Evolutionary conservation across 768 basidiomycete species (phyloP).

Genomic region (Rhodosporidiobolus odoratus): DNA sequence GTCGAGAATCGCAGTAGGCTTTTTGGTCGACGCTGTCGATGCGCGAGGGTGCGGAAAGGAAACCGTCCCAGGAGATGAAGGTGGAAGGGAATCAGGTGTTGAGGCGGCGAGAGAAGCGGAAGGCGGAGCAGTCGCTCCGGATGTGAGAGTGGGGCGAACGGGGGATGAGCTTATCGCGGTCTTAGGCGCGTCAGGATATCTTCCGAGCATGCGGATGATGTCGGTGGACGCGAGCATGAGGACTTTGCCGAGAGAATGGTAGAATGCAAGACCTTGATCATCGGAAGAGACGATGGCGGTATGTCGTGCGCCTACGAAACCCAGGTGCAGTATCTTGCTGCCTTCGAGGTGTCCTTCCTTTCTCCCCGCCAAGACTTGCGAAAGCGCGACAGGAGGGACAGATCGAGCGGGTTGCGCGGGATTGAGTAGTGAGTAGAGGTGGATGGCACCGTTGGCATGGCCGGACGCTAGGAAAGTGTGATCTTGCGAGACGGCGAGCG

Average conservation of each 20-base stretch:
- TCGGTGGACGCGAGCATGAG: constrained; percentile 93
- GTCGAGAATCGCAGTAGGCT: constrained; percentile 60
- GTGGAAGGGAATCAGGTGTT: constrained; percentile 47
- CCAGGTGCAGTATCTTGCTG: constrained; percentile 71
- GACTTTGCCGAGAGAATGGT: constrained; percentile 87
- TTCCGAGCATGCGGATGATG: constrained; percentile 85
- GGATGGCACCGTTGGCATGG: constrained; percentile 74
- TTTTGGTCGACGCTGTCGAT: constrained; percentile 15
- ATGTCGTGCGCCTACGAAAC: constrained; percentile 83
- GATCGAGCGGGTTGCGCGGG: constrained; percentile 58
- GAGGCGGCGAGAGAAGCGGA: constrained; percentile 41
- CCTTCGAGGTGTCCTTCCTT: constrained; percentile 80
- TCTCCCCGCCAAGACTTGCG: constrained; percentile 66
- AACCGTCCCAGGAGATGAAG: constrained; percentile 29
- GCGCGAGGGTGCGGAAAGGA: background rate
- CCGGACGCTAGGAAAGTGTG: constrained; percentile 89
- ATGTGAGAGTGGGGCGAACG: constrained; percentile 14
- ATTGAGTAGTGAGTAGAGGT: constrained; percentile 72
- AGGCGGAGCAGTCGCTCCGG: constrained; percentile 16
- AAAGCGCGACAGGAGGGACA: constrained; percentile 63
- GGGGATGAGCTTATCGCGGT: constrained; percentile 4
- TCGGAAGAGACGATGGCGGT: constrained; percentile 89
- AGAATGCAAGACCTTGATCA: constrained; percentile 85
- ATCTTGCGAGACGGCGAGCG: constrained; percentile 83
- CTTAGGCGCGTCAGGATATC: constrained; percentile 60